A percentile compares a stretch with the other conserved stretches of the same genome.
These are phyloP conservation scores for Trifolium pratense DNA, from an alignment of 306 rosid genomes.

Conservation along the genomic window DNA sequence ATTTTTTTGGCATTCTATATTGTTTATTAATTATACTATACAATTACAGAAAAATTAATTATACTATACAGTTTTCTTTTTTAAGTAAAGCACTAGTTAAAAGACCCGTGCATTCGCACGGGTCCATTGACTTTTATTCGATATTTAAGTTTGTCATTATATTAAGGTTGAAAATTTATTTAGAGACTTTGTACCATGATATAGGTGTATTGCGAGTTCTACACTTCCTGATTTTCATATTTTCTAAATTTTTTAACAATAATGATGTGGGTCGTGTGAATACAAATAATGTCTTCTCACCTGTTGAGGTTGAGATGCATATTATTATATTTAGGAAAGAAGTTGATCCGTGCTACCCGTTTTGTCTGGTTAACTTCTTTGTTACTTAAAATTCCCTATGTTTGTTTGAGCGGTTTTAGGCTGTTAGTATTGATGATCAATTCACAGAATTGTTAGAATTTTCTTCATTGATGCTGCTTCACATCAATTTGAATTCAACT, in stretches of 20 bases:
- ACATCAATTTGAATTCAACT: conserved; percentile 28
- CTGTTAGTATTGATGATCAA: conserved; percentile 17
- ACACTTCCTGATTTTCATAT: conserved; percentile 24
- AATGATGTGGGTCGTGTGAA: conserved; percentile 12
- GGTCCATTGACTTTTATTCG: no score
- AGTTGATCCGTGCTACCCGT: conserved; percentile 29
- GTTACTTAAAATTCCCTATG: conserved; percentile 23
- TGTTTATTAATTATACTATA: no score
- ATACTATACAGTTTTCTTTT: no score
- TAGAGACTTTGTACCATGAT: no score
- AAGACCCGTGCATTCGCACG: no score
- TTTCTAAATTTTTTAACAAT: conserved; percentile 19
- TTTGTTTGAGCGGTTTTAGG: conserved; percentile 28
- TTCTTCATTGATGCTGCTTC: conserved; percentile 29
- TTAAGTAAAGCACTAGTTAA: no score
- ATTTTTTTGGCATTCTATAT: no score
- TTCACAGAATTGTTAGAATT: conserved; percentile 33
- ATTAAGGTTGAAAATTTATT: no score
- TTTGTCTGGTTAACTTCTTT: conserved; percentile 34
- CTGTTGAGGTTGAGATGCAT: conserved; percentile 28
- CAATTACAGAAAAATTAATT: no score
- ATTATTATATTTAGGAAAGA: conserved; percentile 20
- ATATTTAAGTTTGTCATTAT: no score
- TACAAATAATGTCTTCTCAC: conserved; percentile 19
- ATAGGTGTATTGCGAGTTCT: conserved; percentile 1